Evolutionary conservation across 73 alveolate species (phyloP), one percentile per base, ranked within the genome.

Genomic region (Symbiodinium natans): DNA sequence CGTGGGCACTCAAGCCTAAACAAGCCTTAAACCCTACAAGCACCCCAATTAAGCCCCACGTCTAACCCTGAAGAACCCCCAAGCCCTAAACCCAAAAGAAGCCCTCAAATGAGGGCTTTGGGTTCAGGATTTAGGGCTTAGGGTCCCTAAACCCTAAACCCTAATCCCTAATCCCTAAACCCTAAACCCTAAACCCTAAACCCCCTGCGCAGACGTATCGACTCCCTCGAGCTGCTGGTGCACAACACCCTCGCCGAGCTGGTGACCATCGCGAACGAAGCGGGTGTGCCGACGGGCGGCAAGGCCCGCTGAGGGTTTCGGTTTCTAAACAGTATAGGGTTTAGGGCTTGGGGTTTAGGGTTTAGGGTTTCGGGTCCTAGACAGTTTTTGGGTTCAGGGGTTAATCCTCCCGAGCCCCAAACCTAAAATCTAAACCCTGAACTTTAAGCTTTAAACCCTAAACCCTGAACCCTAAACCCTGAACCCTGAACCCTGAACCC

Each of bases 211-310:
- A 63, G 80, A 29, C 97, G 97, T 15, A 83, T 90, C 88, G 97
- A 90, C 52, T 90, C 97, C 25, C 41, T 90, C 41, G 97, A 90
- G 41, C 34, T 10, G n/a, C 77, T 90, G 77, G 97, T 90, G 52
- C 97, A 90, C 52, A 39, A 82, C 36, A 90, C 97, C 46, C 38
- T 90, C 80, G 97, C 89, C 15, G 97, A 90, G 88, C 52, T 90
- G 89, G 97, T 90, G 52, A 41, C 97, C 89, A 90, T 90, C 97
- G 97, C 97, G 80, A 90, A 40, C 41, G 97, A 90, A 90, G 97
- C 97, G 38, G 97, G 97, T 27, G 97, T 90, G 25, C 97, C 97
- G 41, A 90, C 97, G n/a, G 97, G 97, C 17, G 97, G 97, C 89
- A 90, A 90, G 97, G 97, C 97, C 21, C 0, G 80, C 19, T 23